A percentile compares a stretch with the other conserved stretches of the same genome.
Conservation (phyloP, 2,329 filamentous ascomycete genomes). For the Trichophaea hybrida region DNA sequence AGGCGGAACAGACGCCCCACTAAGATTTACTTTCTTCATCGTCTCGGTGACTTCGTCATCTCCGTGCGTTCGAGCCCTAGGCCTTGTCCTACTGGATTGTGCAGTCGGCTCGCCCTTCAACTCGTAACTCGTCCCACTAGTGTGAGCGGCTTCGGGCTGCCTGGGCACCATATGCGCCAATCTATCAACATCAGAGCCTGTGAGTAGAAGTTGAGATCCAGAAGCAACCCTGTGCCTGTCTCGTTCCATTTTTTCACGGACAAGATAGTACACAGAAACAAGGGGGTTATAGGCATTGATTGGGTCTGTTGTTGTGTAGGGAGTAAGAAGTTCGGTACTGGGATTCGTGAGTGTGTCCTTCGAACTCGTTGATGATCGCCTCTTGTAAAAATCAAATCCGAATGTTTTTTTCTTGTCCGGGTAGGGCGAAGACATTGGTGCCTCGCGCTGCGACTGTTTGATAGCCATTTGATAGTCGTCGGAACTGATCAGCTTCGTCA, state of each 20-base stretch:
- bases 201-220: constrained; percentile 13
- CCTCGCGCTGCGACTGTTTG: constrained; percentile 42
- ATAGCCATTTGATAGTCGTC: constrained; percentile 85
- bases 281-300: constrained; percentile 87
- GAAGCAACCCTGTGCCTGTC: constrained; percentile 38
- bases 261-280: constrained; percentile 87
- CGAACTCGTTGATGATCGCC: constrained; percentile 76
- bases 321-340: constrained; percentile 65
- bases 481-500: constrained; percentile 76
- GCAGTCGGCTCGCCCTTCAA: constrained; percentile 44
- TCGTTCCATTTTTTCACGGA: constrained; percentile 83
- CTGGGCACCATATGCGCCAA: constrained; percentile 42
- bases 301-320: constrained; percentile 62
- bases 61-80: constrained; percentile 80
- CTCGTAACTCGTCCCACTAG: constrained; percentile 71
- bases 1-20: constrained; percentile 36
- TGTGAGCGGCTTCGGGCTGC: constrained; percentile 72
- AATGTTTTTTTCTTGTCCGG: constrained; percentile 80
- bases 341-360: constrained; percentile 70
- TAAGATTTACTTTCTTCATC: constrained; percentile 51
- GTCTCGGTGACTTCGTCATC: constrained; percentile 76
- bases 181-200: constrained; percentile 24
- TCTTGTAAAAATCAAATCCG: constrained; percentile 90
- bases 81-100: constrained; percentile 58
- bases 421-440: constrained; percentile 31